Evolutionary conservation across 2,329 filamentous ascomycete species (phyloP).

Genomic region (Plectosphaerella cucumerina): DNA sequence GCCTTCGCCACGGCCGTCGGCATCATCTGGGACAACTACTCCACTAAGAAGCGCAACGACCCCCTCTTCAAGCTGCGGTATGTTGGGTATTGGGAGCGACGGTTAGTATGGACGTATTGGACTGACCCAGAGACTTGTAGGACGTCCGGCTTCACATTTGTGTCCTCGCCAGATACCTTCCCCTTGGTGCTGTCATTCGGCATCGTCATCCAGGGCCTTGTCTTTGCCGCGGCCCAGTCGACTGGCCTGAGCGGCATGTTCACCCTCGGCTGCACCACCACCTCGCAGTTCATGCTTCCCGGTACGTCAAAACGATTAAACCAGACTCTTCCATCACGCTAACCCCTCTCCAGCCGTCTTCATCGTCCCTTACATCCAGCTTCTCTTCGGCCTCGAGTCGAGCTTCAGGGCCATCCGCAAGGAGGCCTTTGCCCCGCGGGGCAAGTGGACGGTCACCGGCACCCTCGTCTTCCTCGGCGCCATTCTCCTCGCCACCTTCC

Average conservation of each 20-base stretch:
- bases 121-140: conserved; percentile 17
- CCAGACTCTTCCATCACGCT: neutral
- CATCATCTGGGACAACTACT: conserved; percentile 54
- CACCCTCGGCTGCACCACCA: conserved; percentile 45
- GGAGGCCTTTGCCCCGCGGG: conserved; percentile 52
- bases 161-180: conserved; percentile 44
- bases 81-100: neutral
- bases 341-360: conserved; percentile 51
- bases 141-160: conserved; percentile 34
- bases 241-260: conserved; percentile 48
- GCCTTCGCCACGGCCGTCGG: conserved; percentile 52
- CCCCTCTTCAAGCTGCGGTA: conserved; percentile 38
- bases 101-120: neutral
- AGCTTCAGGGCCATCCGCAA: conserved; percentile 49
- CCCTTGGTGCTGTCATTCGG: conserved; percentile 54
- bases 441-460: conserved; percentile 55
- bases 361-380: conserved; percentile 60
- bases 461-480: conserved; percentile 49
- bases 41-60: conserved; percentile 35
- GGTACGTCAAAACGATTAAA: conserved; percentile 33
- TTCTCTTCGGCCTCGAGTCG: conserved; percentile 62
- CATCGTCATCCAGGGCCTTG: conserved; percentile 53
- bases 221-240: conserved; percentile 54
- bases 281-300: conserved; percentile 57
- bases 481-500: conserved; percentile 51